phyloP scores from a whole-genome alignment of 306 rosid genomes.

The Cucumis sativus region DNA sequence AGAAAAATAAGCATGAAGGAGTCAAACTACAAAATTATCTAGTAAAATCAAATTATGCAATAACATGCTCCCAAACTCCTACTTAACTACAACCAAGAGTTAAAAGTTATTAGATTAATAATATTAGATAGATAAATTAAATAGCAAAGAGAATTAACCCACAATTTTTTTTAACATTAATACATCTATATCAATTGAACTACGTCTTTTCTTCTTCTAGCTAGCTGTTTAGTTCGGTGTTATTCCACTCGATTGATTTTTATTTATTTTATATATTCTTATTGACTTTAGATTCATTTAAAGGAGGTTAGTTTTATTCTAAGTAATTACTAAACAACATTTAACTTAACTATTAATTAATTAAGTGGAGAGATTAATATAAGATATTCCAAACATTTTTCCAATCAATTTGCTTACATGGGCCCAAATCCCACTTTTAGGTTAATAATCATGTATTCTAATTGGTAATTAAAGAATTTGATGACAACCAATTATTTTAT shows the following conservation, averaged over 20 bases:
- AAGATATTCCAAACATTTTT: constrained; percentile 34
- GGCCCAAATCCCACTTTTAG: background rate
- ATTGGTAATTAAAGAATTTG: constrained; percentile 2
- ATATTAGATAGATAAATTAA: background rate
- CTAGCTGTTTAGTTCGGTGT: background rate
- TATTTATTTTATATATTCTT: background rate
- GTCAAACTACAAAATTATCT: no score
- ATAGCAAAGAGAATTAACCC: no score
- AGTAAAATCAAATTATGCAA: no score
- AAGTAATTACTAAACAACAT: background rate
- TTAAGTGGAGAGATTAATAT: constrained; percentile 5
- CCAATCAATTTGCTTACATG: constrained; percentile 12
- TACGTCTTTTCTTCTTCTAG: no score
- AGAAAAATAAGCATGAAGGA: no score
- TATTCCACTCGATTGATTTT: background rate
- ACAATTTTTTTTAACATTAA: no score
- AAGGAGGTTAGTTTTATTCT: background rate
- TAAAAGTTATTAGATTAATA: background rate
- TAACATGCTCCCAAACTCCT: no score
- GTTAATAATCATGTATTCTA: background rate
- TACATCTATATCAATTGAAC: no score
- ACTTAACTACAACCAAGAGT: no score
- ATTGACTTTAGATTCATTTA: background rate
- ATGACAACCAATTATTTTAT: background rate
- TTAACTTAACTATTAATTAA: background rate